Percentiles rank a stretch among this genome's conserved stretches.
phyloP scores from a whole-genome alignment of 2,329 filamentous ascomycete species.

The Basipetospora chlamydospora region DNA sequence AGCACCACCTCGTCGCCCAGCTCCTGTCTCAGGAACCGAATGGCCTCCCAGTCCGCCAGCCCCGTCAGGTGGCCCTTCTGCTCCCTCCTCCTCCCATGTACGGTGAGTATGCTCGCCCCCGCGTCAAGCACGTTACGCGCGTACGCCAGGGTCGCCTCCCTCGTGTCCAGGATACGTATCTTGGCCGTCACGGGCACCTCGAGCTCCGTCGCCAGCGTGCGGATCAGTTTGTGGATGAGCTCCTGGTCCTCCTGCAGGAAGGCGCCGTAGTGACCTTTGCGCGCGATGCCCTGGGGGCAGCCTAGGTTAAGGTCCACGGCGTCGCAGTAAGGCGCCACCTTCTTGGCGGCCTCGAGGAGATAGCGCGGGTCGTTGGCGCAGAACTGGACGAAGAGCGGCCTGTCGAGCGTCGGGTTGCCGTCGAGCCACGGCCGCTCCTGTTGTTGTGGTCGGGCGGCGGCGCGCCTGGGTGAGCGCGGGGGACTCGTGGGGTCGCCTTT shows the following conservation, averaged over 20 bases:
- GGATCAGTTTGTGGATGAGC: constrained; percentile 69
- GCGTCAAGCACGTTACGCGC: constrained; percentile 75
- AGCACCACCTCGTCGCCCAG: constrained; percentile 79
- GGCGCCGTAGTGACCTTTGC: constrained; percentile 79
- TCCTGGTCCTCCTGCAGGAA: constrained; percentile 90
- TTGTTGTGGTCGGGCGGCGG: too few relatives aligned
- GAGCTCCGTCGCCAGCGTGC: constrained; percentile 64
- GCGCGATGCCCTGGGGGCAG: constrained; percentile 90
- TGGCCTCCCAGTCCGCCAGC: constrained; percentile 77
- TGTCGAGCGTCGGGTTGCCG: constrained; percentile 70
- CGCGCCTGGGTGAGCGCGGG: too few relatives aligned
- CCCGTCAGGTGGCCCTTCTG: constrained; percentile 96
- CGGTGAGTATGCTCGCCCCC: constrained; percentile 83
- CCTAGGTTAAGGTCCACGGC: constrained; percentile 92
- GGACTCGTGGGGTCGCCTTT: neutral
- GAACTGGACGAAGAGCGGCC: constrained; percentile 91
- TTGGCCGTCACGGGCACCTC: constrained; percentile 85
- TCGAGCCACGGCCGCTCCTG: constrained; percentile 70
- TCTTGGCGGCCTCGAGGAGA: constrained; percentile 61
- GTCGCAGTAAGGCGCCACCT: constrained; percentile 78
- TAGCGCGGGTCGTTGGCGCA: constrained; percentile 80
- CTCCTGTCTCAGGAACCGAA: constrained; percentile 68
- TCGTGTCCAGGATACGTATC: constrained; percentile 77
- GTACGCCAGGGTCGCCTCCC: constrained; percentile 76
- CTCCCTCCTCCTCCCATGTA: constrained; percentile 77